Base-by-base conservation (phyloP, 257 asterid genomes). In the Ligustrum vulgare region DNA sequence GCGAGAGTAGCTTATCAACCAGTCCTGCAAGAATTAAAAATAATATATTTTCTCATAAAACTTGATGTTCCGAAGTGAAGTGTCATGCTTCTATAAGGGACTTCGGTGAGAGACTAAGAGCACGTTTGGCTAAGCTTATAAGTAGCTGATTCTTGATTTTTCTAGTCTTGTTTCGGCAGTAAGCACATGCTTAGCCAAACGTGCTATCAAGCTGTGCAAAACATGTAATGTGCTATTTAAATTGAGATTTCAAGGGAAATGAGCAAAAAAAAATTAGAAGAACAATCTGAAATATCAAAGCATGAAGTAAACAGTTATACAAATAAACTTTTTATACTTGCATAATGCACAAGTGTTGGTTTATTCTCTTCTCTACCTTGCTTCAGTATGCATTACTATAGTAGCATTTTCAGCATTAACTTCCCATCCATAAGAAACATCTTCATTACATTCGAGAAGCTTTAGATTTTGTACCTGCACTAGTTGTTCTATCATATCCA, bases 1-100 rank as follows among this genome's bases (percentile, higher is more conserved):
- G n/a, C n/a, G 89, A 70, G 93, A 82, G 76, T 92, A 94, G 71
- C 79, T 78, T 56, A 87, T 86, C 86, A 94, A 81, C 98, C 98
- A 94, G 73, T 89, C 90, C 98, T 94, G 88, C 75, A 78, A 86
- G 68, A 76, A 82, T 75, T 36, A 16, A 70, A 37, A 56, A 54
- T 5, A 49, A 1, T 22, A 18, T 63, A 16, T 31, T 43, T 11
- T 60, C 67, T 43, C 62, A 62, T 69, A 8, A n/a, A 51, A 13
- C 3, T 66, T 72, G 56, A 39, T 11, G 51, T 43, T 74, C 34
- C 8, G 32, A 75, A 75, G 69, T 58, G 37, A 75, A 77, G 35
- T n/a, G 20, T 35, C 34, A 72, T 51, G 77, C 76, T 64, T 67
- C 75, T 37, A 70, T 20, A 16, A 9, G 28, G 58, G 63, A 65